Evolutionary conservation across 345 rosid genomes (phyloP), one percentile per base, ranked within the genome.

Genomic region (Fremontodendron californicum): DNA sequence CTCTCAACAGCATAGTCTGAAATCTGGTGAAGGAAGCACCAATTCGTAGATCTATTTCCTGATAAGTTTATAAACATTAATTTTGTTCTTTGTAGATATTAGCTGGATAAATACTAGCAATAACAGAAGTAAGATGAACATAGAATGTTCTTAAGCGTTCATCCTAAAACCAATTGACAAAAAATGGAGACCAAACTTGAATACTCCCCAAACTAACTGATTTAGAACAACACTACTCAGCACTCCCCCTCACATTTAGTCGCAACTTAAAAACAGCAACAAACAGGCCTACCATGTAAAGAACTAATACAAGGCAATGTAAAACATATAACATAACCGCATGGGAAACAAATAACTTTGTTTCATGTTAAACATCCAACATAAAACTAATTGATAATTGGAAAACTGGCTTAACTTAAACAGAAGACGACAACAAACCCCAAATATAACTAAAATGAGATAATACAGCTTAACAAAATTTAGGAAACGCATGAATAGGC

Each of bases 1-100:
- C 97, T 81, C 67, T 93, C 85, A 96, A 84, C 64, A 96, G 84
- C 96, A 93, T 90, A 43, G 98, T 93, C 84, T 93, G 99, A 82
- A 96, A 96, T 81, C 99, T 88, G 48, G 99, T 96, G 86, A 96
- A 96, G 70, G 98, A 93, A 84, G 98, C 97, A 81, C 98, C 99
- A 77, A 96, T 92, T 9, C 99, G 93, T 19, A 96, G 94, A 81
- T 96, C 97, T 82, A 96, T 93, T 84, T 96, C 98, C 99, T 96
- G 81, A 70, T 74, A 70, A 74, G 54, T 49, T 61, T 23, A 2
- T 37, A 71, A 25, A 74, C 9, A 3, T 37, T 0, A 45, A 33
- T 58, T 74, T 3, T 35, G 33, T 9, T 40, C 64, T 19, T 11
- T 35, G 13, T 11, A 43, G 57, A 46, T 49, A 62, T n/a, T 40